Conservation (phyloP, 495 filamentous ascomycete species). For the Paragyromitra xinjiangensis region DNA sequence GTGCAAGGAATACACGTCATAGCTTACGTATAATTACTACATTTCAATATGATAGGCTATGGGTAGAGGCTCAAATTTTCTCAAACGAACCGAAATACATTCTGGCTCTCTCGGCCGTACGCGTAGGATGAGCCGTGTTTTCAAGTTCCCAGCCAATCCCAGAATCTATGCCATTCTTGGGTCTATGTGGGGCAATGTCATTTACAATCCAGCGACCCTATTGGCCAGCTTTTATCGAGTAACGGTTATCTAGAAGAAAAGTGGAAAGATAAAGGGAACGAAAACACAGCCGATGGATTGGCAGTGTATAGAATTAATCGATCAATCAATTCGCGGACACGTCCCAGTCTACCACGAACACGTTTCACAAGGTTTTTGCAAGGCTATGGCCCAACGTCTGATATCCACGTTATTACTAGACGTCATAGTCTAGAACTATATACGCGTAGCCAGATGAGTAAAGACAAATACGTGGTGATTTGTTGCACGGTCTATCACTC, state of each 20-base stretch:
- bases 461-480: neutral
- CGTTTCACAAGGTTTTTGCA: neutral
- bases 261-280: neutral
- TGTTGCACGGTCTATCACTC: neutral
- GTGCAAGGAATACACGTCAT: too few species aligned
- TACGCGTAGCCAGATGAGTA: neutral
- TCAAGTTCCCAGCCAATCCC: neutral
- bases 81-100: too few species aligned
- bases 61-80: too few species aligned
- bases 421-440: neutral
- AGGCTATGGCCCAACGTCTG: neutral
- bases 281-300: neutral
- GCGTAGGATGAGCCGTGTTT: neutral
- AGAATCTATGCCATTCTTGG: neutral
- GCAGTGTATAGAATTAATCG: neutral
- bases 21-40: too few species aligned
- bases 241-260: neutral
- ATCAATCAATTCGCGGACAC: neutral
- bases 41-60: too few species aligned
- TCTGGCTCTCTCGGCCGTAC: too few species aligned
- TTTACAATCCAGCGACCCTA: neutral
- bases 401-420: neutral
- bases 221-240: neutral
- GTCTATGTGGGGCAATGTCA: neutral
- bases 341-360: neutral